These are phyloP conservation scores for Pseudocercospora vitis DNA, from an alignment of 2,329 filamentous ascomycete genomes.

Conservation along the genomic window DNA sequence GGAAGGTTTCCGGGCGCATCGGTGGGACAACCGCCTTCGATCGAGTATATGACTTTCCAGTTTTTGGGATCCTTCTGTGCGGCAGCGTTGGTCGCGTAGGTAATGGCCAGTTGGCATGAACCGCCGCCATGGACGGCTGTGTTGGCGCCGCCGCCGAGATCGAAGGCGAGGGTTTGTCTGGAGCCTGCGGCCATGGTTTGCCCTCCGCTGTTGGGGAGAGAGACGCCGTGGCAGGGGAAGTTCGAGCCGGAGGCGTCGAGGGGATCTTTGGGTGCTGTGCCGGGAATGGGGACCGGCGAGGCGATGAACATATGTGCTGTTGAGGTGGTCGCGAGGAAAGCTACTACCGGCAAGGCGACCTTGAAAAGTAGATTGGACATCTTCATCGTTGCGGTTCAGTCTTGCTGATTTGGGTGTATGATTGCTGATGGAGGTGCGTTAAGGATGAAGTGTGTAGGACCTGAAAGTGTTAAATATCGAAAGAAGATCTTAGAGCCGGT, in stretches of 20 bases:
- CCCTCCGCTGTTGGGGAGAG: slow-evolving; percentile 47
- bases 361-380: neutral
- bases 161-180: slow-evolving; percentile 62
- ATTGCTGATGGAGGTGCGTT: neutral
- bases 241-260: slow-evolving; percentile 60
- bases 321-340: neutral
- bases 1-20: slow-evolving; percentile 56
- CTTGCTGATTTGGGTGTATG: neutral
- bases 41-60: slow-evolving; percentile 89
- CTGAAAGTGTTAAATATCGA: no score
- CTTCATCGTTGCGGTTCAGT: neutral
- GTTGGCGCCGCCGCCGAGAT: slow-evolving; percentile 52
- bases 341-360: neutral
- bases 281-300: slow-evolving; percentile 63
- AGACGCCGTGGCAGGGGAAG: slow-evolving; percentile 79
- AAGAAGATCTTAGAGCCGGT: no score
- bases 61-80: slow-evolving; percentile 55
- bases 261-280: slow-evolving; percentile 59
- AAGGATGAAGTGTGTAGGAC: no score
- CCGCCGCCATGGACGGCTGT: slow-evolving; percentile 83
- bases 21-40: slow-evolving; percentile 80
- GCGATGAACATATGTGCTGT: slow-evolving; percentile 73
- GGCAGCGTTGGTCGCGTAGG: slow-evolving; percentile 70
- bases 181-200: slow-evolving; percentile 64
- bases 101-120: slow-evolving; percentile 85